Evolutionary conservation across 2,329 filamentous ascomycete genomes (phyloP), one percentile per base, ranked within the genome.

Genomic region (Apiospora malaysiana): DNA sequence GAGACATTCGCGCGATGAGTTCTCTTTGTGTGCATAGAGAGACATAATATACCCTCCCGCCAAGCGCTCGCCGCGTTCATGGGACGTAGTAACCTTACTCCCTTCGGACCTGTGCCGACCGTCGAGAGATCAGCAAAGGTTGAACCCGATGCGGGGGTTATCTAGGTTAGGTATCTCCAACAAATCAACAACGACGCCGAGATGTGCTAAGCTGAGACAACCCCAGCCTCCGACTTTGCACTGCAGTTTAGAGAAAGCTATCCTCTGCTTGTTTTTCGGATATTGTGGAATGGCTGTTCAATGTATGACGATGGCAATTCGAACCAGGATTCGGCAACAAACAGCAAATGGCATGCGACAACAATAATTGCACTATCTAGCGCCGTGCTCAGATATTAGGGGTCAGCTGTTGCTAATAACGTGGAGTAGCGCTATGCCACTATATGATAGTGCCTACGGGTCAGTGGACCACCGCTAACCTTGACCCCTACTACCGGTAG

Each of bases 151-250:
- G 56, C 56, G 32, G 56, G 56, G 21, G 56, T 18, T 63, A 23
- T 40, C 56, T 63, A 63, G 21, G 56, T 18, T 63, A 23, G n/a
- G 32, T 63, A 63, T 63, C 56, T 63, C 56, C 9, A 40, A 32
- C 56, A 63, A 63, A 63, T 63, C 56, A 63, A 18, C 12, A 63
- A 32, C 8, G 9, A 23, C 21, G 56, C 56, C 56, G 56, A 40
- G 56, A 14, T 63, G 56, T 40, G 56, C 18, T 63, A 63, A 40
- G 9, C 21, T 63, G 32, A 6, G 37, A 63, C 27, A 9, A 63
- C 16, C 18, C 32, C 56, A 18, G 32, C 9, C 3, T 56, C 56
- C 56, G 56, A 23, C 27, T 18, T 63, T 10, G 56, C 56, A n/a
- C 32, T n/a, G n/a, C 12, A n/a, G 12, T 40, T 63, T 5, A 0